phyloP scores from a whole-genome alignment of 139 green algal species.

The Coelastrella sp. region DNA sequence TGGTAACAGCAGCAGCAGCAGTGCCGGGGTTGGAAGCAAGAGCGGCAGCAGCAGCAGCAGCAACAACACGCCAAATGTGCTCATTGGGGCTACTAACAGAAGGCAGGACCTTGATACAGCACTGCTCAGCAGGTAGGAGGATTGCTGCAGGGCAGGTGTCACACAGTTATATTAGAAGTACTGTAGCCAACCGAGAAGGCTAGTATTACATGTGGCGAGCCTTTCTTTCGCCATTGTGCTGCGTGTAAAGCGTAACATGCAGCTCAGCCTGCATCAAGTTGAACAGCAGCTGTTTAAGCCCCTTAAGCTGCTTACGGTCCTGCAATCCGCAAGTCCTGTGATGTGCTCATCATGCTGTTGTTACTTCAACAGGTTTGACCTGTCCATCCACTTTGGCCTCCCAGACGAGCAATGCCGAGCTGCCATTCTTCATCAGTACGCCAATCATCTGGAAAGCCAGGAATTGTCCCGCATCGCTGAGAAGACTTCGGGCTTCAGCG shows the following conservation, averaged over 20 bases:
- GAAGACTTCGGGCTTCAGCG: slow-evolving; percentile 74
- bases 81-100: slow-evolving; percentile 94
- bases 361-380: slow-evolving; percentile 14
- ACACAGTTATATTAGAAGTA: too few species aligned
- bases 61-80: slow-evolving; percentile 58
- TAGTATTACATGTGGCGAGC: background rate
- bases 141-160: background rate
- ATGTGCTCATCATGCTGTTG: background rate
- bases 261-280: too few species aligned
- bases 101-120: slow-evolving; percentile 90
- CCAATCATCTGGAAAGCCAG: slow-evolving; percentile 72
- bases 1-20: slow-evolving; percentile 22
- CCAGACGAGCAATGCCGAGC: slow-evolving; percentile 68
- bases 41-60: slow-evolving; percentile 14
- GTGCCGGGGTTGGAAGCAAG: background rate
- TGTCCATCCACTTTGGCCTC: slow-evolving; percentile 77
- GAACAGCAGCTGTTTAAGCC: too few species aligned
- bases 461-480: slow-evolving; percentile 68
- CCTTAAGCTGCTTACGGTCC: background rate
- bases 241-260: too few species aligned
- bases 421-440: slow-evolving; percentile 86
- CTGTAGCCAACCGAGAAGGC: too few species aligned
- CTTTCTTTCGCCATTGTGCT: too few species aligned
- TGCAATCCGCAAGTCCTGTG: background rate
- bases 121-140: slow-evolving; percentile 75